These are phyloP conservation scores for Acacia confusa DNA, from an alignment of 306 rosid species.

Conservation along the genomic window DNA sequence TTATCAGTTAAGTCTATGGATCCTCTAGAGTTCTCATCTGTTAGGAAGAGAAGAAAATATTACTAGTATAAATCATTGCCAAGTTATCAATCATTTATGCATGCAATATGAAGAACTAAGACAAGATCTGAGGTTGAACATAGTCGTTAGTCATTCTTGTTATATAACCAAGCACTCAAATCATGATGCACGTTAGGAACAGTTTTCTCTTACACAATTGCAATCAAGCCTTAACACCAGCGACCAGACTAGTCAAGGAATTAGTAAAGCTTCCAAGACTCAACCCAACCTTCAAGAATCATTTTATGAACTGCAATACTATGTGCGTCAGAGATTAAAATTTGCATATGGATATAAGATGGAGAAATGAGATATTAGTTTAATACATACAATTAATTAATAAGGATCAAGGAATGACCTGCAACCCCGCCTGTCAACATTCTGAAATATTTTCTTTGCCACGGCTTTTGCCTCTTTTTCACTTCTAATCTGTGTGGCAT, in stretches of 20 bases:
- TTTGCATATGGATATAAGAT: neutral
- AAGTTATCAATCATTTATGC: neutral
- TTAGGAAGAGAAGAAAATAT: neutral
- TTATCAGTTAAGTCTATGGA: neutral
- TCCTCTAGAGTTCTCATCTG: neutral
- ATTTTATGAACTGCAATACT: neutral
- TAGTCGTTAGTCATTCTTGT: neutral
- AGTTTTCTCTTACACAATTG: neutral
- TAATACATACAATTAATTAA: neutral
- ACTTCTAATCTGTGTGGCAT: constrained; percentile 48
- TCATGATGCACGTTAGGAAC: neutral
- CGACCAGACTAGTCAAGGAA: neutral
- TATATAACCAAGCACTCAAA: neutral
- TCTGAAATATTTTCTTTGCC: constrained; percentile 65
- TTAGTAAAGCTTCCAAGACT: neutral
- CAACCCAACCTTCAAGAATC: neutral
- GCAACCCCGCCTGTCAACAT: constrained; percentile 58
- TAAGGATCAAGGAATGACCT: constrained; percentile 40
- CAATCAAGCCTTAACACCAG: neutral
- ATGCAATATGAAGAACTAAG: neutral
- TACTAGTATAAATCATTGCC: neutral
- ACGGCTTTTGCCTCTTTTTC: constrained; percentile 69
- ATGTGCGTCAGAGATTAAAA: neutral
- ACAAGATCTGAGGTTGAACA: neutral
- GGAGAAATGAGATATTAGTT: neutral